A percentile compares a stretch with the other conserved stretches of the same genome.
Conservation (phyloP, 441 rosid species). For the Pelargonium citronellum region DNA sequence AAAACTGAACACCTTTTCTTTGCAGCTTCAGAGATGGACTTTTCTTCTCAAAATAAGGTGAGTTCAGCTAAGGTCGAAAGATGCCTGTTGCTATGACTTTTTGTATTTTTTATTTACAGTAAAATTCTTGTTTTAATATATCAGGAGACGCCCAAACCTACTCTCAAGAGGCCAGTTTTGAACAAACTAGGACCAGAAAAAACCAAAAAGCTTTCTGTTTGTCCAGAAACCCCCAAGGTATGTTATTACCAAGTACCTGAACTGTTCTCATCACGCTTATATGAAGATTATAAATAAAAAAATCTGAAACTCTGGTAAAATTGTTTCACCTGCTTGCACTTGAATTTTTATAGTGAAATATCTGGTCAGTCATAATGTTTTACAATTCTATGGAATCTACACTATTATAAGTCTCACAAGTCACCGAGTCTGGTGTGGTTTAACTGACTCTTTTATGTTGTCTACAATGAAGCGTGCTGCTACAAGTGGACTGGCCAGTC, state of each 20-base stretch:
- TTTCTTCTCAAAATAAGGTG: conserved; percentile 49
- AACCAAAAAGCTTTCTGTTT: conserved; percentile 40
- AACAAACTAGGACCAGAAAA: conserved; percentile 39
- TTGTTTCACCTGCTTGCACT: neutral
- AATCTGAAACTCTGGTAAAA: too few species aligned
- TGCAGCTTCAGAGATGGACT: conserved; percentile 48
- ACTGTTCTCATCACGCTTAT: conserved; percentile 3
- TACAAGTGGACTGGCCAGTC: conserved; percentile 30
- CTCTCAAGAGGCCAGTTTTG: conserved; percentile 46
- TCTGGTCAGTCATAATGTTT: neutral
- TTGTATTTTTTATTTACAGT: conserved; percentile 7
- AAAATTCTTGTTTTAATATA: conserved; percentile 18
- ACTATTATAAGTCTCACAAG: neutral
- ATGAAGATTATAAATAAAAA: too few species aligned
- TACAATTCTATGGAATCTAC: too few species aligned
- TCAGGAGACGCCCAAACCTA: conserved; percentile 42
- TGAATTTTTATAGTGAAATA: conserved; percentile 5
- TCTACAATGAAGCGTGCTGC: conserved; percentile 34
- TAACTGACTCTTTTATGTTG: conserved; percentile 14
- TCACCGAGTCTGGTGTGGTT: conserved; percentile 5
- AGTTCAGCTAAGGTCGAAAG: conserved; percentile 15
- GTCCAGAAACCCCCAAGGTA: conserved; percentile 38
- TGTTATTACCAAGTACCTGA: conserved; percentile 18
- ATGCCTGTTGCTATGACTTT: conserved; percentile 14
- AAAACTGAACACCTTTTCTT: conserved; percentile 20